Base-by-base conservation (phyloP, 257 asterid genomes). In the Paulownia fortunei region DNA sequence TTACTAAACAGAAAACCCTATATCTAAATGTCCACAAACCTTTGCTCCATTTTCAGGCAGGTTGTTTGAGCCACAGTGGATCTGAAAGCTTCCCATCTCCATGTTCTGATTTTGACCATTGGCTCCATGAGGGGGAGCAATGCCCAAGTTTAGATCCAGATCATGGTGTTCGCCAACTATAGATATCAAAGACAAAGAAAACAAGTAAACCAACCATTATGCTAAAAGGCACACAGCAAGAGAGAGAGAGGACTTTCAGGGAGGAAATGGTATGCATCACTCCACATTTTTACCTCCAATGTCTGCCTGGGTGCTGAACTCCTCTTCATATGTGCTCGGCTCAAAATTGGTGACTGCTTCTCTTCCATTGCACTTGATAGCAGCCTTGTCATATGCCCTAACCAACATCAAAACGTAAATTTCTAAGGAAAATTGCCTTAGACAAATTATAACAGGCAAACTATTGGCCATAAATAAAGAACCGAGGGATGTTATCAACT, bases 321-420 rank as follows among this genome's bases (percentile, higher is more conserved):
- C 96, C 49, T 75, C 90, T 74, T 87, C 93, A 55, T 94, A 94
- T 11, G 86, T 32, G 86, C 91, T 91, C 46, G 87, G 82, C 62
- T 94, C 96, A 72, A 94, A 94, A 81, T 92, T 94, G 60, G 98
- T 94, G 79, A 94, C 94, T 37, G 98, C 98, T 73, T 92, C 98
- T 84, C 87, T 86, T 73, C 98, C 98, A 8, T 84, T 91, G 87
- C 93, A 91, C 81, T 88, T 94, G 66, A 94, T 88, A 64, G 98
- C 97, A 73, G 98, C 97, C 85, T 86, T 94, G 78, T 94, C 98
- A 72, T 94, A 94, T 16, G 98, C 99, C 87, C 99, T 94, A 77
- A 76, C 56, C 74, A 73, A 76, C 66, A 85, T 15, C 67, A 78
- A n/a, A n/a, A 66, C 49, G 80, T 4, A 81, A 78, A 63, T 34